Conservation (phyloP, 169 alveolate genomes). For the Eimeria sp. region DNA sequence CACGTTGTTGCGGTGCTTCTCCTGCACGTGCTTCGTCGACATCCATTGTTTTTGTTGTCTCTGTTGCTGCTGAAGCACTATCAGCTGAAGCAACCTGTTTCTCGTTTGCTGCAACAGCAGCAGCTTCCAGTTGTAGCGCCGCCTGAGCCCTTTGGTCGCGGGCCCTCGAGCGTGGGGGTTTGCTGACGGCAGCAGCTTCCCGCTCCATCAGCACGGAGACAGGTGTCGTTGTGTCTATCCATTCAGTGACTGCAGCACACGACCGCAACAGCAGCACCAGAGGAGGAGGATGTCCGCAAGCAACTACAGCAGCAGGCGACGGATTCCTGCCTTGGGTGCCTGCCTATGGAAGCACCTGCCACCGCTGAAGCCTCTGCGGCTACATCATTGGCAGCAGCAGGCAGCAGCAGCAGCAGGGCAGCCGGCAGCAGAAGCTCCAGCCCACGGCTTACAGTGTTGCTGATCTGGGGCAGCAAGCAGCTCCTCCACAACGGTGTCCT, state of each 20-base stretch:
- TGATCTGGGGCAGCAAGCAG: slow-evolving; percentile 67
- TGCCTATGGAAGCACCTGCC: not conserved
- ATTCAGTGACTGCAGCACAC: slow-evolving; percentile 66
- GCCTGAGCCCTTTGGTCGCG: slow-evolving; percentile 58
- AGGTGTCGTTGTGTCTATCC: slow-evolving; percentile 74
- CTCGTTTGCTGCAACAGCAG: slow-evolving; percentile 71
- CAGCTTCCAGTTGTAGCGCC: slow-evolving; percentile 73
- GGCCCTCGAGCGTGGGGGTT: slow-evolving; percentile 50
- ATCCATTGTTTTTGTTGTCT: not conserved
- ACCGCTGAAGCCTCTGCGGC: not conserved
- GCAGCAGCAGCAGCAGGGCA: not conserved
- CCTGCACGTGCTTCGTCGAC: slow-evolving; percentile 10
- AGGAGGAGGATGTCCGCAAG: not conserved
- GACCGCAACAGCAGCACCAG: not conserved
- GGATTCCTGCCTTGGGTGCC: not conserved
- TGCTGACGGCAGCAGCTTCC: slow-evolving; percentile 68
- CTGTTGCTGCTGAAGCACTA: slow-evolving; percentile 33
- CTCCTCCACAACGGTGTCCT: slow-evolving; percentile 73
- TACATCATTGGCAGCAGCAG: slow-evolving; percentile 12
- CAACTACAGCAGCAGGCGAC: not conserved
- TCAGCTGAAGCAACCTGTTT: slow-evolving; percentile 55
- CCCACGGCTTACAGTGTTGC: slow-evolving; percentile 77
- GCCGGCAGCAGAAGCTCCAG: not conserved
- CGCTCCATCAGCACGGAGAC: slow-evolving; percentile 71
- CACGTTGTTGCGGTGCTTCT: not conserved